phyloP scores from a whole-genome alignment of 2,329 filamentous ascomycete species.

The Sclerotinia minor region DNA sequence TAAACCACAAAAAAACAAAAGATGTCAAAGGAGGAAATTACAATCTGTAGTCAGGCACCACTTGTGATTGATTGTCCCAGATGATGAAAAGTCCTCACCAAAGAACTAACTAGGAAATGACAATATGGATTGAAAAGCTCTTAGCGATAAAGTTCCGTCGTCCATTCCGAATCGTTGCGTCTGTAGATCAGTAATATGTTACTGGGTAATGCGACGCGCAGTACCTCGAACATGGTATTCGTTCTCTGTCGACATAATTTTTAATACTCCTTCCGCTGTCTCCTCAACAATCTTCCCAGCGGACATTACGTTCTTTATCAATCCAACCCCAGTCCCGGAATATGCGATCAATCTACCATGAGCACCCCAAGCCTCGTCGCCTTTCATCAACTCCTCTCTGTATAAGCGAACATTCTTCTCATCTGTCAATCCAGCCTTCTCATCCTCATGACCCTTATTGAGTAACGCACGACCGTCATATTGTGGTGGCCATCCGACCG shows the following conservation, averaged over 20 bases:
- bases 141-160: background rate
- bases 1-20: background rate
- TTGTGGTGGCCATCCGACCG: slow-evolving; percentile 55
- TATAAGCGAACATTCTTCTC: slow-evolving; percentile 47
- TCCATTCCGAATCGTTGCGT: background rate
- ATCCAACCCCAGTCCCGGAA: slow-evolving; percentile 61
- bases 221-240: background rate
- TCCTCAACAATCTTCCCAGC: slow-evolving; percentile 52
- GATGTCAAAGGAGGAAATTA: background rate
- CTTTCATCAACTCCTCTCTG: slow-evolving; percentile 48
- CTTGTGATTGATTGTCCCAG: too few relatives aligned
- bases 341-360: slow-evolving; percentile 60
- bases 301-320: slow-evolving; percentile 52
- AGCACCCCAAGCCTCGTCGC: slow-evolving; percentile 53
- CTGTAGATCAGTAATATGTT: background rate
- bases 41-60: background rate
- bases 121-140: background rate
- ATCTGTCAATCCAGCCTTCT: slow-evolving; percentile 42
- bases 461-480: slow-evolving; percentile 60
- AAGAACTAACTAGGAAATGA: background rate
- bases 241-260: background rate
- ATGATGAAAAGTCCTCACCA: background rate
- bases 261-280: background rate
- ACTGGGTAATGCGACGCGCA: background rate
- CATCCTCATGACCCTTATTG: slow-evolving; percentile 53